Base-by-base conservation (phyloP, 2,329 filamentous ascomycete species). In the Clarireedia hainanense region DNA sequence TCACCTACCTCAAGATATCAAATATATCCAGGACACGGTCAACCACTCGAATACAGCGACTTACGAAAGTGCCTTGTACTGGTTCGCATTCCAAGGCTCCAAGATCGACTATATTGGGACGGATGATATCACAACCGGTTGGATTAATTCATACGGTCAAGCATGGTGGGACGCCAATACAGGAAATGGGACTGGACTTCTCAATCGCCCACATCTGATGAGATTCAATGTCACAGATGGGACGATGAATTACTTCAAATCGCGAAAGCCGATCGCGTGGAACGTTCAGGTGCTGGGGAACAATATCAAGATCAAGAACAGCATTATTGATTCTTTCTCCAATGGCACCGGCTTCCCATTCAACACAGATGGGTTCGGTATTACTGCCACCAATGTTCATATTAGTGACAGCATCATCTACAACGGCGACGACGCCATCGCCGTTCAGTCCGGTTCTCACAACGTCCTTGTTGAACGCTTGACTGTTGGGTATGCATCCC, bases 71-170 rank as follows among this genome's bases (percentile, higher is more conserved):
- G 61, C 64, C 2, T 50, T 68, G 6, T 67, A 68, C 45, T 75
- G 73, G 73, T 72, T 74, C 55, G 63, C 62, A 2, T 64, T 76
- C 15, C 56, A 65, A 45, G 71, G 71, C 15, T 59, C 64, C 5
- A 61, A 62, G 14, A 64, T 73, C 27, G 59, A 69, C 47, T 72
- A 64, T 51, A 63, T 66, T 6, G 72, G 72, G 5, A 69, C 70
- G 1, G 56, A 62, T 6, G 68, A 73, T 55, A 63, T 72, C 40
- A 66, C 67, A 36, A 64, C 66, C n/a, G 73, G 74, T 52, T 75
- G 73, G 73, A 74, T 76, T 58, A 69, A 74, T 55, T 74, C 71
- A 2, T 72, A 75, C 50, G 74, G 74, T 24, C 73, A 75, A 60
- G 65, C 67, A 1, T 75, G 74, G 74, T 76, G 73, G 73, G 72